These are phyloP conservation scores for Monosporozyma yasuniensis DNA, from an alignment of 805 yeast genomes.

Conservation along the genomic window DNA sequence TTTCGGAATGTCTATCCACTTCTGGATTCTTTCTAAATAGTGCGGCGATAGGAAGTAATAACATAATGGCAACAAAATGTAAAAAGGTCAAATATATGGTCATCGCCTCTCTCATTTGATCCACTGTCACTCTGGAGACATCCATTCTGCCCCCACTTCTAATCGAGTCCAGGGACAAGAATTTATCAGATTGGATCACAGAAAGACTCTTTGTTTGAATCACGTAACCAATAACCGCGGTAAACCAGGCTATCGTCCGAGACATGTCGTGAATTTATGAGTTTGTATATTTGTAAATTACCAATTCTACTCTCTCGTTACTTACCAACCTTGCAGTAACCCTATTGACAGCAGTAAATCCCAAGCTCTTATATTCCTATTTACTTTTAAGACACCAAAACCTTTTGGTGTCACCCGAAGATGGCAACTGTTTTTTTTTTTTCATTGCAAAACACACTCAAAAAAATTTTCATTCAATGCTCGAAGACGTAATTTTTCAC, in stretches of 20 bases:
- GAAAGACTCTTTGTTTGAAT: slow-evolving; percentile 25
- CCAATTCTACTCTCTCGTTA: too few relatives aligned
- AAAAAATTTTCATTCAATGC: neutral
- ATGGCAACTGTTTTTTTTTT: neutral
- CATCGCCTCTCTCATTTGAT: slow-evolving; percentile 10
- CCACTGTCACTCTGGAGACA: slow-evolving; percentile 3
- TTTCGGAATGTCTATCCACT: neutral
- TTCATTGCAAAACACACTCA: neutral
- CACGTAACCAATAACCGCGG: slow-evolving; percentile 25
- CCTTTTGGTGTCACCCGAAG: neutral
- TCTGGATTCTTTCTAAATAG: neutral
- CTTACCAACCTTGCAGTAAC: too few relatives aligned
- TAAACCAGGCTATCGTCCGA: slow-evolving; percentile 15
- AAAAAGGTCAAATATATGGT: slow-evolving; percentile 19
- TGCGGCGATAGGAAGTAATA: slow-evolving; percentile 15
- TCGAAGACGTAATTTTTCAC: neutral
- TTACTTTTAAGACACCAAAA: neutral
- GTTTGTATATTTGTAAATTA: too few relatives aligned
- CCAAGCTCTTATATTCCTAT: neutral
- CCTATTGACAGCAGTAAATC: neutral
- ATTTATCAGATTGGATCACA: slow-evolving; percentile 9
- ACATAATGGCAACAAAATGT: slow-evolving; percentile 19
- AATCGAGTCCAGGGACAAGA: neutral
- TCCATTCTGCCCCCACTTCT: neutral
- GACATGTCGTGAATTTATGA: neutral